Evolutionary conservation across 306 rosid species (phyloP).

Genomic region (Fragaria vesca): DNA sequence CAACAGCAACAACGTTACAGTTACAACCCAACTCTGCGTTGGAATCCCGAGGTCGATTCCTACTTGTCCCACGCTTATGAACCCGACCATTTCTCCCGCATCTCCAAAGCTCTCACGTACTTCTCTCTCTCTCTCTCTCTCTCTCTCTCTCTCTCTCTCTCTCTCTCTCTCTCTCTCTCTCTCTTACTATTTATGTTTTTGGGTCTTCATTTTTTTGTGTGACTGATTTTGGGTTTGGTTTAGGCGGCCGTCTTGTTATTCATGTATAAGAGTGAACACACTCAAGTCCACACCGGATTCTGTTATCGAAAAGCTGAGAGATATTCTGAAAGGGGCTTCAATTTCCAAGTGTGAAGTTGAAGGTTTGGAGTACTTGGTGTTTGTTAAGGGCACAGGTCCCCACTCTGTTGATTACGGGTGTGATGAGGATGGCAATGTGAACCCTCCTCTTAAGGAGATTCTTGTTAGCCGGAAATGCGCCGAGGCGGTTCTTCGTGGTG

Average conservation of each 20-base stretch:
- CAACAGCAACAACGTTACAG: constrained; percentile 40
- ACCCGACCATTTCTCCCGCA: constrained; percentile 61
- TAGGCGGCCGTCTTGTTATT: constrained; percentile 87
- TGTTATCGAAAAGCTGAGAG: constrained; percentile 51
- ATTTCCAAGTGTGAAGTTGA: constrained; percentile 65
- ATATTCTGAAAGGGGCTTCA: constrained; percentile 25
- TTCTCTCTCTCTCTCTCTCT: background rate
- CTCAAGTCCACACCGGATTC: constrained; percentile 57
- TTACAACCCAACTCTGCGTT: constrained; percentile 54
- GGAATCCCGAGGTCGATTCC: constrained; percentile 63
- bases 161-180: background rate
- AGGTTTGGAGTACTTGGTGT: constrained; percentile 74
- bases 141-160: background rate
- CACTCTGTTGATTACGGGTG: constrained; percentile 58
- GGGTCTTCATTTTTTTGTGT: background rate
- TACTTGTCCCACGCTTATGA: constrained; percentile 78
- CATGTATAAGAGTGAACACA: constrained; percentile 81
- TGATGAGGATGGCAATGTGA: constrained; percentile 43
- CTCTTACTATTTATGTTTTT: background rate
- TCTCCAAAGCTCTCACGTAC: constrained; percentile 79
- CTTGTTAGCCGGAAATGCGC: constrained; percentile 93
- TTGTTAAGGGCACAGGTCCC: constrained; percentile 87
- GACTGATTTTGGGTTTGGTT: background rate
- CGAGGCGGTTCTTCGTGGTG: constrained; percentile 96
- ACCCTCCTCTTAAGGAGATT: constrained; percentile 66